Base-by-base conservation (phyloP, 2,329 filamentous ascomycete genomes). In the Fusarium sp. region DNA sequence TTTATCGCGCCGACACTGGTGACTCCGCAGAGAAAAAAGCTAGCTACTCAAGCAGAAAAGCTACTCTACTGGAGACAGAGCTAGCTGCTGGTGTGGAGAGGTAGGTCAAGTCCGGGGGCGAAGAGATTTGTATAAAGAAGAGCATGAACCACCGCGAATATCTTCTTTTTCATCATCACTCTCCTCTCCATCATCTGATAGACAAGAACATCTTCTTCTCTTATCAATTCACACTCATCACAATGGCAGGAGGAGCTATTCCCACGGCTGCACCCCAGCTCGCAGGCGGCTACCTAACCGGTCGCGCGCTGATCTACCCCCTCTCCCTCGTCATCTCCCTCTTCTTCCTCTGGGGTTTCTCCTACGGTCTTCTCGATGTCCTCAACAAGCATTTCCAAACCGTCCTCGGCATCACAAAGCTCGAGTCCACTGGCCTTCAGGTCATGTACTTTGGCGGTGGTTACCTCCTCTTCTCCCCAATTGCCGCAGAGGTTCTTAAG, bases 401-500 rank as follows among this genome's bases (percentile, higher is more conserved):
- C 36, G 79, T 82, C 31, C 81, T 87, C 49, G 70, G 80, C 68
- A 84, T 87, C 72, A 81, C 78, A 49, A 80, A 80, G 45, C 81
- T 83, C 49, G 83, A 83, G 75, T 84, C 85, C 4, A 78, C 84
- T 1, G 86, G 86, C 54, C 81, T 87, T 22, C 85, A 86, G 62
- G 82, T 84, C 27, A 85, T 86, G 66, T 88, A 88, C 77, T 88
- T 87, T 72, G 86, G 85, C 89, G 93, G 70, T 36, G 78, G 75
- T 54, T 72, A 68, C 52, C 81, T 83, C 29, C 82, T 83, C 45
- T 79, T 83, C 38, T 84, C 84, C 42, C 81, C 82, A 36, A 76
- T 84, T 17, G 88, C 91, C 25, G 90, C 91, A 52, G 87, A 84
- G 79, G 83, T 93, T 72, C 85, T 93, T 14, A 88, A 90, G 62